Conservation (phyloP, 2,329 filamentous ascomycete species). For the Diaporthe citri region DNA sequence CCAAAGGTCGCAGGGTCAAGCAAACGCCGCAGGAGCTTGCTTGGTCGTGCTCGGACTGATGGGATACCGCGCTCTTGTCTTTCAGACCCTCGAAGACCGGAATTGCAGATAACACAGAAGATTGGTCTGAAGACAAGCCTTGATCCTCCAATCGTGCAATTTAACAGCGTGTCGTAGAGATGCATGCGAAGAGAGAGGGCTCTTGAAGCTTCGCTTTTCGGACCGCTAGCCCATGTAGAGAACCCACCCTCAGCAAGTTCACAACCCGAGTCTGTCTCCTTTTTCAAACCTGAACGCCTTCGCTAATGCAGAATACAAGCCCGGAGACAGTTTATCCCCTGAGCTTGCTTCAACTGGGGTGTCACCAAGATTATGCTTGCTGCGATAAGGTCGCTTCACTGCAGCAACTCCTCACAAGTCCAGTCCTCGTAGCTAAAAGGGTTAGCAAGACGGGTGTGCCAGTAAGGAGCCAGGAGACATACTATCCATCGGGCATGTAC, state of each 20-base stretch:
- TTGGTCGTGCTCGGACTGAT: background rate
- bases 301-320: slow-evolving; percentile 47
- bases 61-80: background rate
- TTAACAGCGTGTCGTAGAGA: background rate
- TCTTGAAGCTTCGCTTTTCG: background rate
- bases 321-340: slow-evolving; percentile 25
- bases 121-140: background rate
- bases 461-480: slow-evolving; percentile 57
- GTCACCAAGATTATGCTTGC: slow-evolving; percentile 20
- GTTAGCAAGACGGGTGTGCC: slow-evolving; percentile 14
- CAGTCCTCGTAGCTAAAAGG: slow-evolving; percentile 92
- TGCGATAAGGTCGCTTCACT: slow-evolving; percentile 51
- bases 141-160: background rate
- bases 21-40: slow-evolving; percentile 5
- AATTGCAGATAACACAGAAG: background rate
- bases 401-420: slow-evolving; percentile 95
- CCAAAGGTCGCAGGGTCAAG: background rate
- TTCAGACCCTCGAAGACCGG: background rate
- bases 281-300: slow-evolving; percentile 46
- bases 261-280: slow-evolving; percentile 25
- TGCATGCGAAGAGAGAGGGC: background rate
- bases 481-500: slow-evolving; percentile 97
- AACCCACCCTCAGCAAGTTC: slow-evolving; percentile 9
- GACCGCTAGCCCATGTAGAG: background rate
- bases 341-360: slow-evolving; percentile 24